phyloP scores from a whole-genome alignment of 2,329 filamentous ascomycete species.

The Pseudocercospora fuligena region DNA sequence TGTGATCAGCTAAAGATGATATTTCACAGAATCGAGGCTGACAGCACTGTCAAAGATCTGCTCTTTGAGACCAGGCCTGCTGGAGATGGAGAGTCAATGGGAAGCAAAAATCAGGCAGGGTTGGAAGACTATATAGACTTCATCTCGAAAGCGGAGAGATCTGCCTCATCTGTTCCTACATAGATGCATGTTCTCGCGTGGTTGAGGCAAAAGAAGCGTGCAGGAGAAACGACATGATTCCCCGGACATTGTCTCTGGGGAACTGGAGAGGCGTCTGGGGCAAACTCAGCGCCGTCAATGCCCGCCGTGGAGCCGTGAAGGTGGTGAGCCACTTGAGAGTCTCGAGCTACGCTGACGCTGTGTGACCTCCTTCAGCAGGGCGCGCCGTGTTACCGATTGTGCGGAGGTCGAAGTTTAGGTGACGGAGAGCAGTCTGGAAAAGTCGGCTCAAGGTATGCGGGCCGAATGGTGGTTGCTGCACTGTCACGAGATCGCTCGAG shows the following conservation, averaged over 20 bases:
- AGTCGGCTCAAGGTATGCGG: background rate
- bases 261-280: background rate
- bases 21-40: background rate
- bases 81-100: background rate
- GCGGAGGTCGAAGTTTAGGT: background rate
- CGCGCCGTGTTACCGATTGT: background rate
- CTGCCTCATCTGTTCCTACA: background rate
- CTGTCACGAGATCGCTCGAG: background rate
- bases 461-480: background rate
- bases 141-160: background rate
- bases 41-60: background rate
- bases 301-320: no score
- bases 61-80: background rate
- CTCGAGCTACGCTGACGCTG: background rate
- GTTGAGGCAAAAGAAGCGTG: slow-evolving; percentile 3
- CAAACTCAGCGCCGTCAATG: background rate
- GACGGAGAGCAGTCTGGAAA: background rate
- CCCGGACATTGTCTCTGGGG: background rate
- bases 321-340: background rate
- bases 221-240: background rate
- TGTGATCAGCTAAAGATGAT: no score
- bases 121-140: slow-evolving; percentile 2
- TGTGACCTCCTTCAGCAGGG: background rate
- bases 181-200: slow-evolving; percentile 4
- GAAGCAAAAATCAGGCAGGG: slow-evolving; percentile 1